phyloP scores from a whole-genome alignment of 352 stramenopile genomes.

The Globisporangium lucens region DNA sequence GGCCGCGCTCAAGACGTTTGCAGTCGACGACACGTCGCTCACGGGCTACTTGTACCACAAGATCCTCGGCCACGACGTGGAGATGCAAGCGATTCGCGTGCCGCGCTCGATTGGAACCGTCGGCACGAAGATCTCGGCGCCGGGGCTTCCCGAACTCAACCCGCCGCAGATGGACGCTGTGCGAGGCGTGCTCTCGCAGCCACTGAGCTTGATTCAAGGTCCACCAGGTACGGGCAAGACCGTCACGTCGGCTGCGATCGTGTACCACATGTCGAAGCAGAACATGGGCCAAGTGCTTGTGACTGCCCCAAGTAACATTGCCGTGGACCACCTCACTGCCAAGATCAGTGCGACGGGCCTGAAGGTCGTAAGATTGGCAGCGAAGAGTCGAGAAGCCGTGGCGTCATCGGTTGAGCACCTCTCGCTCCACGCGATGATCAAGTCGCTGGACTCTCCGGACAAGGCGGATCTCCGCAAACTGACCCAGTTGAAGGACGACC shows the following conservation, averaged over 20 bases:
- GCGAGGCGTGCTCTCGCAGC: conserved; percentile 93
- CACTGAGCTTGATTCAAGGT: conserved; percentile 98
- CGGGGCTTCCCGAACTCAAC: conserved; percentile 97
- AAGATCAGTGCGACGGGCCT: conserved; percentile 98
- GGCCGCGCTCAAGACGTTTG: conserved; percentile 98
- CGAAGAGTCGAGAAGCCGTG: conserved; percentile 96
- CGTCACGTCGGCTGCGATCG: conserved; percentile 97
- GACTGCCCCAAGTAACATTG: conserved; percentile 98
- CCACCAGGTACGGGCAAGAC: conserved; percentile 97
- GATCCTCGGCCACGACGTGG: conserved; percentile 96
- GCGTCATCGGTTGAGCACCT: conserved; percentile 96
- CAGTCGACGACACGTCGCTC: conserved; percentile 97
- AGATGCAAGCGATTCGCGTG: conserved; percentile 90
- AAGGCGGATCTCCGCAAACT: conserved; percentile 91
- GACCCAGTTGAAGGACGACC: conserved; percentile 95
- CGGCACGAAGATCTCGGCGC: conserved; percentile 83
- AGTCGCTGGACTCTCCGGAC: conserved; percentile 84
- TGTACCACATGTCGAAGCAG: conserved; percentile 99
- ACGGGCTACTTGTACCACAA: conserved; percentile 99
- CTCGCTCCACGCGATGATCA: conserved; percentile 97
- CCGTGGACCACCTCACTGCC: conserved; percentile 95
- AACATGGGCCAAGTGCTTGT: conserved; percentile 99
- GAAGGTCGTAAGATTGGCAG: conserved; percentile 97
- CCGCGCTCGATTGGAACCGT: conserved; percentile 58
- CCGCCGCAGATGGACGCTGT: conserved; percentile 96